Base-by-base conservation (phyloP, 2,329 filamentous ascomycete genomes). In the Trichoderma aggressivum region DNA sequence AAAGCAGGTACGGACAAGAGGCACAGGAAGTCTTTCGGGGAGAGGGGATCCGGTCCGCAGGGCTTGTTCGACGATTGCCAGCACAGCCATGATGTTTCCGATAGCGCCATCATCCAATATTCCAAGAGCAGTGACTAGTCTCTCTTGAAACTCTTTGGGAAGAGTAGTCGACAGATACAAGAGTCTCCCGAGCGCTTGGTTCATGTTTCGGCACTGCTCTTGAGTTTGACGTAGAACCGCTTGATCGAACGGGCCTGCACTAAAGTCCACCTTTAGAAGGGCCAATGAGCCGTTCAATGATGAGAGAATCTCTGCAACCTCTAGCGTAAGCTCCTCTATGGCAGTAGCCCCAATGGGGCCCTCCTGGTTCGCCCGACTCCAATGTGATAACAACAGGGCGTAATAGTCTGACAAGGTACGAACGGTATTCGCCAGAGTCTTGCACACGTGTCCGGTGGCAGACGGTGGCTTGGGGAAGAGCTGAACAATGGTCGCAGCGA, bases 21-120 rank as follows among this genome's bases (percentile, higher is more conserved):
- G 86, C 1, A 83, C 81, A 0, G 85, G 85, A 0, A 87, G 73
- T 3, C 84, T 77, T 65, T 85, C 83, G 0, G 85, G 85, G 0
- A 86, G 74, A 0, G 86, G 80, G n/a, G 82, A 81, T 0, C 84
- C 85, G 0, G 84, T 86, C 24, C 82, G 81, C 16, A 87, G 75
- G 2, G 84, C 77, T 63, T 86, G 84, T 62, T 86, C 84, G 7
- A 85, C 75, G 3, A 86, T 80, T 1, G 77, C 78, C 1, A 87
- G 74, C 2, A 86, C 84, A 1, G 84, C 83, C 85, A 87, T 87
- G 64, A 85, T 73, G 32, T 86, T 85, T 4, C 82, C 84, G 11
- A 87, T 82, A n/a, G 78, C 78, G 1, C 78, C 76, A 18, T 85
- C 81, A 34, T 85, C 82, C 0, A 82, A 74, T 1, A 86, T 75